Base-by-base conservation (phyloP, 768 basidiomycete species). In the Trametes elegans region DNA sequence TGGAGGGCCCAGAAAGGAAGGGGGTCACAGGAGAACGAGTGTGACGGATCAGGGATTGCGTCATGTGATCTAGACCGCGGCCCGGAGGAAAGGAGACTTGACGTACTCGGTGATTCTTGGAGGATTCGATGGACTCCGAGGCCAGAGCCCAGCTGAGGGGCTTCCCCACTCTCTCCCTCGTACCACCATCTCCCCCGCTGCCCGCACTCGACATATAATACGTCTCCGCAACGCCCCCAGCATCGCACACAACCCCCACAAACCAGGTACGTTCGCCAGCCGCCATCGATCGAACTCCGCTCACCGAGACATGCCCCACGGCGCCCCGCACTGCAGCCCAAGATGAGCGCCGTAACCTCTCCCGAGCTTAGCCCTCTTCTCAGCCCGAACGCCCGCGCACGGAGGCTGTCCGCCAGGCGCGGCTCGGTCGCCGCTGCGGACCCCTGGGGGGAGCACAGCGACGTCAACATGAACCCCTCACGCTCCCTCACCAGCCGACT, bases 361-460 rank as follows among this genome's bases (percentile, higher is more conserved):
- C 60, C 63, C 7, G 50, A 58, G 23, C 54, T 62, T 32, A 64
- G 64, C 50, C 63, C 66, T 8, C 41, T 57, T 13, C 49, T 61
- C 42, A 59, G 63, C 38, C 62, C 66, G 2, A 49, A 44, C 38
- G 55, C 55, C 23, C 58, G 52, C 44, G 36, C 60, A 11, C 71
- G 74, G 29, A 62, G 76, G 40, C 74, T 89, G 34, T 74, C 79
- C 23, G 64, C 76, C 7, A 78, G 90, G 16, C 78, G 88, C 43
- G 88, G 89, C 16, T 91, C 90, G 0, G 69, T 77, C 13, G 75
- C 81, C 26, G 90, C 90, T 0, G 70, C 78, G 2, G 90, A 92
- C 66, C 88, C 90, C 0, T 84, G 76, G 62, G 87, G 79, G 38
- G 68, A 73, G 7, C 80, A 88, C 62, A 69, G 78, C 18, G 66